Evolutionary conservation across 805 yeast genomes (phyloP).

Genomic region (Cyberlindnera saturnus): DNA sequence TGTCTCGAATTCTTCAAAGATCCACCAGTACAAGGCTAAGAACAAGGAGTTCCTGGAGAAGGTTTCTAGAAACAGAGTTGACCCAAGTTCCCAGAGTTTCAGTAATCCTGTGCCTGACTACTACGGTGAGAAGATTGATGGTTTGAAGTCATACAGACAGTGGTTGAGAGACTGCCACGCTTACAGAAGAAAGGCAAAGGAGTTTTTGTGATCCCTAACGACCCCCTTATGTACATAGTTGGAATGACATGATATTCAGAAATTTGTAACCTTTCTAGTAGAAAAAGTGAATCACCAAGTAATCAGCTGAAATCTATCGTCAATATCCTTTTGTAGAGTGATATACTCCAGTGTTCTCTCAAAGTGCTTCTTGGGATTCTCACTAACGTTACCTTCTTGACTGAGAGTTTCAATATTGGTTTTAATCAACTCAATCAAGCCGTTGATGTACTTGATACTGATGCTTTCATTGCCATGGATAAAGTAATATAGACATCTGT

Average conservation of each 20-base stretch:
- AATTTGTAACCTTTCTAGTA: background rate
- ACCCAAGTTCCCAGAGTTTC: slow-evolving; percentile 85
- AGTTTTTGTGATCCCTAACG: slow-evolving; percentile 43
- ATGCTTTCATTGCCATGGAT: slow-evolving; percentile 71
- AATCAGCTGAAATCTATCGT: slow-evolving; percentile 60
- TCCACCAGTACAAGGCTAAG: slow-evolving; percentile 48
- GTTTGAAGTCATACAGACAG: slow-evolving; percentile 79
- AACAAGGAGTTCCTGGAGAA: slow-evolving; percentile 72
- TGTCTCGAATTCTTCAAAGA: slow-evolving; percentile 38
- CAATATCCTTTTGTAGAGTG: slow-evolving; percentile 58
- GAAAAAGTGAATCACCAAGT: slow-evolving; percentile 15
- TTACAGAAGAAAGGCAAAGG: slow-evolving; percentile 74
- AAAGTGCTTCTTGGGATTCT: slow-evolving; percentile 42
- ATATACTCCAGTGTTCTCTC: slow-evolving; percentile 70
- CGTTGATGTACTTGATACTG: slow-evolving; percentile 72
- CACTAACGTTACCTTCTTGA: slow-evolving; percentile 10
- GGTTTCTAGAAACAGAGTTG: slow-evolving; percentile 75
- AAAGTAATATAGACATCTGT: slow-evolving; percentile 78
- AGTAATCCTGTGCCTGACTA: slow-evolving; percentile 97
- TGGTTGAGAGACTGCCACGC: slow-evolving; percentile 96
- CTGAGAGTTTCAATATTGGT: slow-evolving; percentile 41
- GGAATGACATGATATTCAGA: background rate
- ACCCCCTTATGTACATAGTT: background rate
- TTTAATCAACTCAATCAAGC: slow-evolving; percentile 75
- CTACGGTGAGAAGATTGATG: slow-evolving; percentile 92